Evolutionary conservation across 2,329 filamentous ascomycete genomes (phyloP).

Genomic region (Ramularia endophylla): DNA sequence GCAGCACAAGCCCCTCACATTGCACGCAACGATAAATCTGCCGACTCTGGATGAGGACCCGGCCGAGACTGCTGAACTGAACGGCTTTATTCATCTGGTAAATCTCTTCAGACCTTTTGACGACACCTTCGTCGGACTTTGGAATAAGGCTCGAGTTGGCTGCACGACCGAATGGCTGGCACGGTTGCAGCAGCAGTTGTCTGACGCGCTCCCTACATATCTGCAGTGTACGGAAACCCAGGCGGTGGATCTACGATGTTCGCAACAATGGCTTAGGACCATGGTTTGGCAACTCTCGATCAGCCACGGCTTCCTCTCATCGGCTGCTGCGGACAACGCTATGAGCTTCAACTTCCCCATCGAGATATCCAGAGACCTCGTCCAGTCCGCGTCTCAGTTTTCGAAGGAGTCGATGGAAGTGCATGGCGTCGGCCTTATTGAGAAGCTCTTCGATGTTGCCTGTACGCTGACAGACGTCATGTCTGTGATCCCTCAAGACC

Average conservation of each 20-base stretch:
- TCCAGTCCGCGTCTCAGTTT: conserved; percentile 62
- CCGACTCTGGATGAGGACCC: conserved; percentile 46
- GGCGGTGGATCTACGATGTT: conserved; percentile 62
- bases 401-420: conserved; percentile 68
- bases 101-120: conserved; percentile 58
- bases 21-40: conserved; percentile 54
- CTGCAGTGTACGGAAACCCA: conserved; percentile 59
- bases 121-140: conserved; percentile 57
- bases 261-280: conserved; percentile 64
- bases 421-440: conserved; percentile 69
- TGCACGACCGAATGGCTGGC: conserved; percentile 43
- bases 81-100: conserved; percentile 56
- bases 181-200: conserved; percentile 46
- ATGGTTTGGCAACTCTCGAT: conserved; percentile 70
- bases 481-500: conserved; percentile 52
- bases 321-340: conserved; percentile 51
- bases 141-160: conserved; percentile 53
- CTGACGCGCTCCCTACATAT: conserved; percentile 49
- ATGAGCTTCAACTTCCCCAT: conserved; percentile 59
- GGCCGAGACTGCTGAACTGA: conserved; percentile 50
- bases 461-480: conserved; percentile 69
- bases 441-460: conserved; percentile 73
- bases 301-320: conserved; percentile 58
- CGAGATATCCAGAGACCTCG: conserved; percentile 55
- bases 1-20: conserved; percentile 56